Evolutionary conservation across 805 yeast genomes (phyloP).

Genomic region (Ogataea sp.): DNA sequence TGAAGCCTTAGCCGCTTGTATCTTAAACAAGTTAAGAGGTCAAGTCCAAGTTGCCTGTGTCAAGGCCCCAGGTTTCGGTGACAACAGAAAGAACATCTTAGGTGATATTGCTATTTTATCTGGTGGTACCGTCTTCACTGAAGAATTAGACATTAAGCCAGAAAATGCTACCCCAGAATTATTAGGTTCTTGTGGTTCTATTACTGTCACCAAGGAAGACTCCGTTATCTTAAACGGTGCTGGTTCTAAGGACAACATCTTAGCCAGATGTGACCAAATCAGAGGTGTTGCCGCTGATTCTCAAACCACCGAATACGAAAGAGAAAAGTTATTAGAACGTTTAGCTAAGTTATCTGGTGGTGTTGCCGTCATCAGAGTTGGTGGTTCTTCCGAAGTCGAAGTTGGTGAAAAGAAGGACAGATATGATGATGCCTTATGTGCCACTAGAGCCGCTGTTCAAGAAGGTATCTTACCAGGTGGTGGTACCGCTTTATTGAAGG

Average conservation of each 20-base stretch:
- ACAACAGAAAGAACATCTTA: constrained; percentile 91
- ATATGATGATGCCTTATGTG: constrained; percentile 96
- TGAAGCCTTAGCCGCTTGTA: constrained; percentile 97
- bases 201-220: constrained; percentile 92
- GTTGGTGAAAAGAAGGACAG: constrained; percentile 99
- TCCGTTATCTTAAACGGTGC: constrained; percentile 90
- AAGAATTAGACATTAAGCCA: constrained; percentile 92
- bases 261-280: constrained; percentile 89
- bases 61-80: constrained; percentile 99
- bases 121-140: constrained; percentile 89
- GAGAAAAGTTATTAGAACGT: constrained; percentile 95
- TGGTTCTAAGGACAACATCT: constrained; percentile 75
- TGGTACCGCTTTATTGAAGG: constrained; percentile 96
- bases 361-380: constrained; percentile 96
- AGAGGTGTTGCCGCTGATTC: constrained; percentile 70
- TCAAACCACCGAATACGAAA: constrained; percentile 82
- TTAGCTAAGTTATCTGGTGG: constrained; percentile 96
- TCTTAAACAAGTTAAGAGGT: constrained; percentile 94
- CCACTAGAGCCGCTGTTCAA: constrained; percentile 98
- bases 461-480: constrained; percentile 99
- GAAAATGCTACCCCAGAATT: constrained; percentile 87
- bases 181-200: constrained; percentile 85
- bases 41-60: constrained; percentile 97
- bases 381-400: constrained; percentile 95
- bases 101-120: constrained; percentile 94